Base-by-base conservation (phyloP, 2,329 filamentous ascomycete genomes). In the Fusarium secorum region DNA sequence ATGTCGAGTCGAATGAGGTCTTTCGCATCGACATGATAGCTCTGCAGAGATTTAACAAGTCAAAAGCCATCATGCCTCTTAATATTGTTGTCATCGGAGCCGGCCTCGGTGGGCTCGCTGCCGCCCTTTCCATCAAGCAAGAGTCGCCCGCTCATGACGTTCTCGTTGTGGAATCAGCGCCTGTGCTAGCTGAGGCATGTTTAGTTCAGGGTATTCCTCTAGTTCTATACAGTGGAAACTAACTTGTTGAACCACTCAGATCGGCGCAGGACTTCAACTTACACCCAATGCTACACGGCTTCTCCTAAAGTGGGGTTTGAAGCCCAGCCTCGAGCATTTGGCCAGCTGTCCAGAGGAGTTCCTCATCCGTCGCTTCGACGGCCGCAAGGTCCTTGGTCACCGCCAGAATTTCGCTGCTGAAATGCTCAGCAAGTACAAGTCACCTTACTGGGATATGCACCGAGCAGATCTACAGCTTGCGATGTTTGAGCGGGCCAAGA, bases 401-500 rank as follows among this genome's bases (percentile, higher is more conserved):
- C 44, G 53, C 15, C 44, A 57, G 17, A 44, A 46, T 36, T 63
- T 63, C 33, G 52, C 52, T 22, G 46, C 45, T 26, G 52, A 63
- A 24, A 63, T 63, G 38, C 60, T 57, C 30, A 39, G 41, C 18
- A 59, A 58, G 45, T 64, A 64, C 38, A 32, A 48, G 30, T 57
- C 60, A 42, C 53, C 24, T 13, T 64, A 58, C 24, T 58, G 53
- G 45, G 53, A 64, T 14, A 52, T 64, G 45, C 60, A 64, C 36
- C 60, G 60, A 15, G 60, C 54, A 22, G 60, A 64, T 59, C 53
- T 64, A 22, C 60, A 64, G 33, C 60, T 58, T 7, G 60, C 53
- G 20, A 52, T 64, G 46, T 59, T 64, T 24, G 38, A 64, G 17
- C 32, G 20, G 13, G 20, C 38, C 20, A 39, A 39, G 20, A 39